Base-by-base conservation (phyloP, 1,284 basidiomycete genomes). In the Trametes versicolor region DNA sequence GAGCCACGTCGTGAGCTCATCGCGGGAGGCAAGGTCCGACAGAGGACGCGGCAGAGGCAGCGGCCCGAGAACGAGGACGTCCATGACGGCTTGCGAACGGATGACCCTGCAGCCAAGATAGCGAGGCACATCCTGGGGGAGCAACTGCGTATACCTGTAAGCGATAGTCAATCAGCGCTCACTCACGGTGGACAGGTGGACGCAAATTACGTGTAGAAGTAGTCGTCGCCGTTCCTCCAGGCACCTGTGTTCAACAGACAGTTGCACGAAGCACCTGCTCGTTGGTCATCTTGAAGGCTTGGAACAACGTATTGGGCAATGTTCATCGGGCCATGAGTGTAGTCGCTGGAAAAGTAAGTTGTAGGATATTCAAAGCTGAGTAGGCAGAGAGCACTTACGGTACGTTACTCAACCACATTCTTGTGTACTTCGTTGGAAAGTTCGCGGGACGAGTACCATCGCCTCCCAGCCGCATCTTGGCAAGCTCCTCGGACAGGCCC, bases 1-100 rank as follows among this genome's bases (percentile, higher is more conserved):
- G 60, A 83, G 76, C 81, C 81, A 83, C 23, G 74, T 71, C 17
- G 63, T 71, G 48, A 78, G 72, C 60, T 79, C 74, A 47, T 72
- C 71, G 60, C 75, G 75, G 13, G 77, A 76, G 0, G 77, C 76
- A 19, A 81, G 71, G 27, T 73, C 59, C 15, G 72, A 60, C 32
- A 78, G 66, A 0, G 75, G 75, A 2, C 69, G 69, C 17, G 74
- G 75, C 19, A 74, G 52, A 17, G 64, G 39, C 17, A 73, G 63
- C 5, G 60, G 32, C 4, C 70, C 64, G 6, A 77, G 57, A n/a
- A 67, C 64, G 25, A 76, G 65, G 25, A 72, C 69, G 4, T 71
- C 65, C 57, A 71, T 70, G 43, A 71, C 58, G 0, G 66, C 64
- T 4, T 67, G 59, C 0, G 69, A 52, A 17, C 65, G 55, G 27